Evolutionary conservation across 2,329 filamentous ascomycete genomes (phyloP).

Genomic region (Fusarium tanahbumbuense): DNA sequence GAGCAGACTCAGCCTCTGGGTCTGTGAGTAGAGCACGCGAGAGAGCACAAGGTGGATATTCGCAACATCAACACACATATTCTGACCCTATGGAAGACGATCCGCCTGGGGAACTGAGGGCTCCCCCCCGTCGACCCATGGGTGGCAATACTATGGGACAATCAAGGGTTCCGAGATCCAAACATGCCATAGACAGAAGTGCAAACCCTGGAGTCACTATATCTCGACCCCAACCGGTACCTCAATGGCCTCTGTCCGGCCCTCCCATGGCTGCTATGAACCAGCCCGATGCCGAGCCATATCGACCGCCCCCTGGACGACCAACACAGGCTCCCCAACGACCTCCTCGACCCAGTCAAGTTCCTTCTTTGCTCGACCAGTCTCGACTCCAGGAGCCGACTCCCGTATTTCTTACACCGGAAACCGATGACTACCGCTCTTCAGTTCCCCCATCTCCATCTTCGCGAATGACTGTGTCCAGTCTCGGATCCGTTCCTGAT

Average conservation of each 20-base stretch:
- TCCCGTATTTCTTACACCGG: constrained; percentile 58
- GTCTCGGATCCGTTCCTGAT: constrained; percentile 68
- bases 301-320: constrained; percentile 63
- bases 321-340: constrained; percentile 65
- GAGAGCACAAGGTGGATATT: constrained; percentile 58
- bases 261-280: constrained; percentile 52
- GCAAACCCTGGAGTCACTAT: constrained; percentile 57
- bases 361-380: constrained; percentile 69
- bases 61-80: constrained; percentile 40
- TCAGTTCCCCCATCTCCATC: constrained; percentile 62
- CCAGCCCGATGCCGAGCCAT: constrained; percentile 54
- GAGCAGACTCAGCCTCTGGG: constrained; percentile 62
- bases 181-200: constrained; percentile 37
- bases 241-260: constrained; percentile 66
- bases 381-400: constrained; percentile 67
- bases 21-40: constrained; percentile 68
- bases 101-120: constrained; percentile 40
- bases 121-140: constrained; percentile 47
- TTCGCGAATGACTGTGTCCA: constrained; percentile 64
- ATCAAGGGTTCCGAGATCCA: constrained; percentile 33
- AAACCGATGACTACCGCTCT: constrained; percentile 52
- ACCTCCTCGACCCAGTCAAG: constrained; percentile 69
- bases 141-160: constrained; percentile 31
- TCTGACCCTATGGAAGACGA: constrained; percentile 47
- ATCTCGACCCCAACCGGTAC: constrained; percentile 63